Percentiles rank a stretch among this genome's conserved stretches.
phyloP scores from a whole-genome alignment of 768 basidiomycete genomes.

The Pilatotrama ljubarskyi region DNA sequence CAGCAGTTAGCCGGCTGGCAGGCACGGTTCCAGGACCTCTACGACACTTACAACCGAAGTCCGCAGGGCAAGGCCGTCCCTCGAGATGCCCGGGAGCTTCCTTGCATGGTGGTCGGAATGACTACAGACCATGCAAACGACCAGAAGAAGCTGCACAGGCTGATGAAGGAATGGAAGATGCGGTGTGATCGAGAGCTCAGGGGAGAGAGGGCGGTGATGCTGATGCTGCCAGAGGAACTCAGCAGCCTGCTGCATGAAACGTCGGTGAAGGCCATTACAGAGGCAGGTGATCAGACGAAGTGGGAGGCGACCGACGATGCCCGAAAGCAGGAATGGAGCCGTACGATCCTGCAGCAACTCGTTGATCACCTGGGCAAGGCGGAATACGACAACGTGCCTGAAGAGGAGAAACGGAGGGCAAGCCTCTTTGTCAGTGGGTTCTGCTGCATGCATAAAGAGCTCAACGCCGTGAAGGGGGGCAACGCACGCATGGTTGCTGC shows the following conservation, averaged over 20 bases:
- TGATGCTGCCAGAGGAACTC: neutral
- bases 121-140: conserved; percentile 12
- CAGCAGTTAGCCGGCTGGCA: neutral
- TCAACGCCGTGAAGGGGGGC: conserved; percentile 37
- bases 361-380: conserved; percentile 14
- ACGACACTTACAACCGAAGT: neutral
- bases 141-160: conserved; percentile 6
- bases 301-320: too few species aligned
- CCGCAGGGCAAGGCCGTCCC: neutral
- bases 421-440: conserved; percentile 38
- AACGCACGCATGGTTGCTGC: conserved; percentile 15
- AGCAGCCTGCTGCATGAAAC: too few species aligned
- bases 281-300: too few species aligned
- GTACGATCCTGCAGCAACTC: neutral
- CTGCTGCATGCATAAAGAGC: conserved; percentile 43
- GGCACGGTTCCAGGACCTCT: neutral
- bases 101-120: conserved; percentile 1
- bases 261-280: too few species aligned
- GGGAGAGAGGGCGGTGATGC: neutral
- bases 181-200: neutral
- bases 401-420: conserved; percentile 15
- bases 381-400: conserved; percentile 16
- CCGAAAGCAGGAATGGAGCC: too few species aligned
- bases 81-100: neutral
- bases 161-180: conserved; percentile 1